Conservation (phyloP, 768 basidiomycete species). For the Kwoniella botswanensis region DNA sequence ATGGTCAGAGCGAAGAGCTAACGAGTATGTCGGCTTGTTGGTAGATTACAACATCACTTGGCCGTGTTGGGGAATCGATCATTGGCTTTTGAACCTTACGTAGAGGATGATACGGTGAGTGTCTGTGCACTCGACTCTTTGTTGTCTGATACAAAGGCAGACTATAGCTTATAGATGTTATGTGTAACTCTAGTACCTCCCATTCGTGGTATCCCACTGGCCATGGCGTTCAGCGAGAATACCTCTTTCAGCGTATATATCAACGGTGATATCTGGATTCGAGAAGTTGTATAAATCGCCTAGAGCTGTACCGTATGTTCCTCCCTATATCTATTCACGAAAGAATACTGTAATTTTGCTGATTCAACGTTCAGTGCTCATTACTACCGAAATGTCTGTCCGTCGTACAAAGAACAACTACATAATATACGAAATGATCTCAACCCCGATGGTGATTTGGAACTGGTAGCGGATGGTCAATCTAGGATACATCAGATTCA, state of each 20-base stretch:
- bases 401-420: slow-evolving; percentile 24
- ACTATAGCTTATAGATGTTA: no score
- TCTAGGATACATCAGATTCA: slow-evolving; percentile 46
- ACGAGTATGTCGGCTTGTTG: not conserved
- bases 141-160: no score
- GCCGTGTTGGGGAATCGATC: slow-evolving; percentile 49
- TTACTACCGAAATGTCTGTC: slow-evolving; percentile 35
- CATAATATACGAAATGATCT: slow-evolving; percentile 26
- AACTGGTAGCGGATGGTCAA: slow-evolving; percentile 36
- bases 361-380: slow-evolving; percentile 20
- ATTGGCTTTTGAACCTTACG: slow-evolving; percentile 54
- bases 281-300: slow-evolving; percentile 40
- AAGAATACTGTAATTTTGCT: not conserved
- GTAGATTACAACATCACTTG: slow-evolving; percentile 54
- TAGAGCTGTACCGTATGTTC: slow-evolving; percentile 46
- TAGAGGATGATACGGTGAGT: slow-evolving; percentile 50
- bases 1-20: not conserved
- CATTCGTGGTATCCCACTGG: slow-evolving; percentile 38
- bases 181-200: slow-evolving; percentile 27
- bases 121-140: not conserved
- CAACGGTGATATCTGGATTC: slow-evolving; percentile 46
- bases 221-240: slow-evolving; percentile 50
- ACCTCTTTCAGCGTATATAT: slow-evolving; percentile 51
- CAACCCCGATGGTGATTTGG: slow-evolving; percentile 34
- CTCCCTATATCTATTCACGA: not conserved